Conservation (phyloP, 2,329 filamentous ascomycete genomes). For the Aquanectria penicillioides region DNA sequence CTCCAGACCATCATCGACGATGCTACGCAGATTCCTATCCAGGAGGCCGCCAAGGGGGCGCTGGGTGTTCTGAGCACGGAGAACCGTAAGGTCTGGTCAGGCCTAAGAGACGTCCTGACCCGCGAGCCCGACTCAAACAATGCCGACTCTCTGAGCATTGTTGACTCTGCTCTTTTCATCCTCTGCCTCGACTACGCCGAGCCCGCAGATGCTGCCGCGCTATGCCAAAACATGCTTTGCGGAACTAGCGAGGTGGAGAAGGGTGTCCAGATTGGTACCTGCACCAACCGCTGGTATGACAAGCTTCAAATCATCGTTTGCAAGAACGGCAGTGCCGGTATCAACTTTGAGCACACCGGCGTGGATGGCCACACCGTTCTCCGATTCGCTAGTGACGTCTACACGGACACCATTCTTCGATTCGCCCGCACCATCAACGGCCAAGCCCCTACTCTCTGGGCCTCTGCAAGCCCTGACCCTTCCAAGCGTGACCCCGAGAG, state of each 20-base stretch:
- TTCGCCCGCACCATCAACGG: slow-evolving; percentile 97
- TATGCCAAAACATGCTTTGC: slow-evolving; percentile 99
- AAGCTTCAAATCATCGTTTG: slow-evolving; percentile 99
- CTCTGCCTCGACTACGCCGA: slow-evolving; percentile 94
- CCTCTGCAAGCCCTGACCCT: slow-evolving; percentile 89
- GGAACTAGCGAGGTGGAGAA: slow-evolving; percentile 91
- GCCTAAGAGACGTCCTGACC: slow-evolving; percentile 86
- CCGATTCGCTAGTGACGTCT: slow-evolving; percentile 94
- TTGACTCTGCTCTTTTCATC: slow-evolving; percentile 93
- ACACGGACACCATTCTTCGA: slow-evolving; percentile 96
- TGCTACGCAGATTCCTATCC: slow-evolving; percentile 86
- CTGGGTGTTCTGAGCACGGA: slow-evolving; percentile 95
- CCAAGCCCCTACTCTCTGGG: slow-evolving; percentile 90
- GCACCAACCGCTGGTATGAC: slow-evolving; percentile 98
- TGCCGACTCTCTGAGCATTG: slow-evolving; percentile 92
- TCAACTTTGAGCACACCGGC: slow-evolving; percentile 99
- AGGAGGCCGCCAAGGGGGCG: slow-evolving; percentile 94
- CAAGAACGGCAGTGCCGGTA: slow-evolving; percentile 97
- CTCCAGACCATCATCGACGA: slow-evolving; percentile 93
- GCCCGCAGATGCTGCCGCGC: slow-evolving; percentile 78
- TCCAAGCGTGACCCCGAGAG: slow-evolving; percentile 90
- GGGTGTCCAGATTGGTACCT: slow-evolving; percentile 95
- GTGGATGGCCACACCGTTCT: slow-evolving; percentile 98
- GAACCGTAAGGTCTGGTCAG: slow-evolving; percentile 96
- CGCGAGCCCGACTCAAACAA: slow-evolving; percentile 92